Evolutionary conservation across 116 monocot species (phyloP).

Genomic region (Dioscorea cayenensis): DNA sequence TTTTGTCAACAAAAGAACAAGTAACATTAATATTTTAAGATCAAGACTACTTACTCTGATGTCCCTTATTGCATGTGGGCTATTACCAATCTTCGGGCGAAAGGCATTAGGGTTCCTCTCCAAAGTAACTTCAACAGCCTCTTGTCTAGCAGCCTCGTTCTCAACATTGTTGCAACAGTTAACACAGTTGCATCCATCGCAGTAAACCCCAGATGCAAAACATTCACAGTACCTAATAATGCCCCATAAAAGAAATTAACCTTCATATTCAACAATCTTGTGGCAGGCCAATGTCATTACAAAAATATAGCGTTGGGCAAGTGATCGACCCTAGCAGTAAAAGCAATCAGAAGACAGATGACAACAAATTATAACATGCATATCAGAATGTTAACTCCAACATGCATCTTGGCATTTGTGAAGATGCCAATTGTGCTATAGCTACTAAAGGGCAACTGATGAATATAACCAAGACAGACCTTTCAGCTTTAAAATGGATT

Average conservation of each 20-base stretch:
- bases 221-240: conserved; percentile 83
- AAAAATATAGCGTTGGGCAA: too few relatives aligned
- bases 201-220: conserved; percentile 89
- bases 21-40: not conserved
- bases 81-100: conserved; percentile 87
- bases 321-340: too few relatives aligned
- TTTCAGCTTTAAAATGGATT: too few relatives aligned
- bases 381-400: too few relatives aligned
- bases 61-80: conserved; percentile 64
- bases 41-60: conserved; percentile 37
- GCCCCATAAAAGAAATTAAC: not conserved
- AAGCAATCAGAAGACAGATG: too few relatives aligned
- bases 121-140: conserved; percentile 81
- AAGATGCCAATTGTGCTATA: too few relatives aligned
- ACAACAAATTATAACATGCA: too few relatives aligned
- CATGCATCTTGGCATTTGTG: too few relatives aligned
- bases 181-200: conserved; percentile 92
- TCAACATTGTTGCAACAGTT: conserved; percentile 91
- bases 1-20: too few relatives aligned
- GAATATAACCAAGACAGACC: too few relatives aligned
- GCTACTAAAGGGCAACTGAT: too few relatives aligned
- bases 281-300: not conserved
- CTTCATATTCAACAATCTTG: not conserved
- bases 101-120: conserved; percentile 95
- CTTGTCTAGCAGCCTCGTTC: conserved; percentile 77